phyloP scores from a whole-genome alignment of 2,329 filamentous ascomycete species.

The Trichoderma sp. region DNA sequence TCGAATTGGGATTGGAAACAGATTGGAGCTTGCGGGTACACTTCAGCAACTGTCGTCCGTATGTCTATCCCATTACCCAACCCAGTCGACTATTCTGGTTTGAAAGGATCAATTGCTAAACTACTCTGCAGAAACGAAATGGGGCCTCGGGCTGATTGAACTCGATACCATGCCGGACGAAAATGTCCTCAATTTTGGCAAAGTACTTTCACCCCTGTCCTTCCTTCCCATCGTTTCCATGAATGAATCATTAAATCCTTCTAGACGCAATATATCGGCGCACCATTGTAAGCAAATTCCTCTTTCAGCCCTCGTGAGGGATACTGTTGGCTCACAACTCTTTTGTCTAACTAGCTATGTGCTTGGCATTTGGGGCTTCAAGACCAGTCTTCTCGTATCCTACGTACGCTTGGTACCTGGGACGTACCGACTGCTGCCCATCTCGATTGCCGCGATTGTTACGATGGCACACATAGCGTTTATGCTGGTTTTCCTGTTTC shows the following conservation, averaged over 20 bases:
- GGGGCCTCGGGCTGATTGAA: constrained; percentile 39
- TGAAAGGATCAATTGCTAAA: neutral
- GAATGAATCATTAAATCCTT: neutral
- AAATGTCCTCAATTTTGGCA: constrained; percentile 40
- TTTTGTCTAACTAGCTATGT: constrained; percentile 36
- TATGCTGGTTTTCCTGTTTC: constrained; percentile 36
- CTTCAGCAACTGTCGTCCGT: constrained; percentile 38
- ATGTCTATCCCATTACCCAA: constrained; percentile 20
- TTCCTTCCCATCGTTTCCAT: neutral
- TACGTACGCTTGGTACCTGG: constrained; percentile 46
- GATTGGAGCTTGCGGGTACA: constrained; percentile 36
- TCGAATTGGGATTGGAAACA: constrained; percentile 17
- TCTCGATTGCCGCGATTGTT: constrained; percentile 36
- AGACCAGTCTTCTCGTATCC: constrained; percentile 44
- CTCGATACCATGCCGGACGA: constrained; percentile 38
- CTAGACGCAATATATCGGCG: constrained; percentile 41
- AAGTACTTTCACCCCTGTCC: constrained; percentile 22
- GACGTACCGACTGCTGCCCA: constrained; percentile 34
- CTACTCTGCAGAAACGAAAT: constrained; percentile 40
- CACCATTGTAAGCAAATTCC: constrained; percentile 39
- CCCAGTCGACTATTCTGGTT: neutral
- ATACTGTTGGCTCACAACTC: neutral
- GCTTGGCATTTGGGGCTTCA: constrained; percentile 45
- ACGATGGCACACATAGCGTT: constrained; percentile 42
- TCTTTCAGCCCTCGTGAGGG: neutral